A percentile compares a stretch with the other conserved stretches of the same genome.
phyloP scores from a whole-genome alignment of 1,284 basidiomycete genomes.

The Tilletia horrida region DNA sequence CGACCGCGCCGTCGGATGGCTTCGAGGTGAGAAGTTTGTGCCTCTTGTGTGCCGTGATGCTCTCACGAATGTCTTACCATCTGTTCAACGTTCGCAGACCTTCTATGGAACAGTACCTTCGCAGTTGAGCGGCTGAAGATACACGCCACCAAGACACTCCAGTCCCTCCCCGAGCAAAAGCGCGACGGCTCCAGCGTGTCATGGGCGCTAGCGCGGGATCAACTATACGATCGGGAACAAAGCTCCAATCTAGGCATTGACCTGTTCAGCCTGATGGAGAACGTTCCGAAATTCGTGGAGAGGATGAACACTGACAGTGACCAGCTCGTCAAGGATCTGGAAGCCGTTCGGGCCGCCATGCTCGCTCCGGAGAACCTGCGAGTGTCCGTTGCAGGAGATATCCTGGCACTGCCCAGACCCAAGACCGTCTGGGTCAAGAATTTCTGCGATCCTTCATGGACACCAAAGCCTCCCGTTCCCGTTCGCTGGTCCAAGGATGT shows the following conservation, averaged over 20 bases:
- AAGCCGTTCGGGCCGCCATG: constrained; percentile 36
- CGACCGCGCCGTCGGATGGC: constrained; percentile 77
- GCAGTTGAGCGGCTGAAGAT: constrained; percentile 82
- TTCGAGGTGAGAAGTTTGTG: constrained; percentile 59
- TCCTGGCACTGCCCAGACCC: constrained; percentile 70
- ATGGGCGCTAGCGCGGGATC: constrained; percentile 67
- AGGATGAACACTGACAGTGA: constrained; percentile 58
- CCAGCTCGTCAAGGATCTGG: constrained; percentile 40
- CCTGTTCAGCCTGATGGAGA: constrained; percentile 72
- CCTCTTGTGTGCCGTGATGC: too few relatives aligned
- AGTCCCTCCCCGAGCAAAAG: constrained; percentile 89
- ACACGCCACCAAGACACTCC: constrained; percentile 80
- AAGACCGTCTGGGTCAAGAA: constrained; percentile 56
- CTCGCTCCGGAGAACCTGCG: constrained; percentile 72
- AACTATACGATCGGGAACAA: constrained; percentile 67
- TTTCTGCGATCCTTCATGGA: neutral
- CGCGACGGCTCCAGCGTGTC: constrained; percentile 80
- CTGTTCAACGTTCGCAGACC: constrained; percentile 59
- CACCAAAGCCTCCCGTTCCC: constrained; percentile 57
- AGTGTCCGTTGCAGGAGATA: constrained; percentile 81
- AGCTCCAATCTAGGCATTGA: constrained; percentile 73
- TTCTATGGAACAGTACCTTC: constrained; percentile 79
- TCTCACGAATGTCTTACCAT: too few relatives aligned
- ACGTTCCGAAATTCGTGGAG: constrained; percentile 72
- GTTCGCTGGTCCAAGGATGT: constrained; percentile 70